Evolutionary conservation across 306 rosid species (phyloP).

Genomic region (Acacia melanoxylon): DNA sequence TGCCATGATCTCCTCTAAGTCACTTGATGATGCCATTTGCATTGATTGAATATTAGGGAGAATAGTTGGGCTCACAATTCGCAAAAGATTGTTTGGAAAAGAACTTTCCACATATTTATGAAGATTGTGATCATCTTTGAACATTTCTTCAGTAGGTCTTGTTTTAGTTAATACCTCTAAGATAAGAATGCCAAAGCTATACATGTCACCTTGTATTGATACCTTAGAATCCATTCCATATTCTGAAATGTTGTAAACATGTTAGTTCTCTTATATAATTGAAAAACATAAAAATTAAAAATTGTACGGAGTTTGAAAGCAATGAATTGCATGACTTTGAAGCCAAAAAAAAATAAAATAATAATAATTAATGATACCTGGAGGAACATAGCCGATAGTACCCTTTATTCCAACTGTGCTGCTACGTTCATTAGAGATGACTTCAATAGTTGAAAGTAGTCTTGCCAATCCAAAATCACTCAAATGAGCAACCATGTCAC

Average conservation of each 20-base stretch:
- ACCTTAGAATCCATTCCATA: neutral
- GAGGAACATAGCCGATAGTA: neutral
- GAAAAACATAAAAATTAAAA: neutral
- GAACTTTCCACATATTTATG: neutral
- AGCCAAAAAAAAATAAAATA: no score
- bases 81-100: neutral
- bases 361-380: neutral
- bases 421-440: neutral
- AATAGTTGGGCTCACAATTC: neutral
- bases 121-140: neutral
- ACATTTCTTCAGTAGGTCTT: neutral
- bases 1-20: neutral
- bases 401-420: neutral
- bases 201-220: neutral
- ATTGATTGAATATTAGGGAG: neutral
- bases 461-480: neutral
- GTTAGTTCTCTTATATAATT: neutral
- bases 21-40: neutral
- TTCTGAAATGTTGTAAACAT: neutral
- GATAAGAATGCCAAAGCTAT: neutral
- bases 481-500: neutral
- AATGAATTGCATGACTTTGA: neutral
- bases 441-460: neutral
- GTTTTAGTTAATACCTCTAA: neutral
- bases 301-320: neutral